Percentiles rank a stretch among this genome's conserved stretches.
Conservation (phyloP, 768 basidiomycete genomes). For the Suillus placidus region DNA sequence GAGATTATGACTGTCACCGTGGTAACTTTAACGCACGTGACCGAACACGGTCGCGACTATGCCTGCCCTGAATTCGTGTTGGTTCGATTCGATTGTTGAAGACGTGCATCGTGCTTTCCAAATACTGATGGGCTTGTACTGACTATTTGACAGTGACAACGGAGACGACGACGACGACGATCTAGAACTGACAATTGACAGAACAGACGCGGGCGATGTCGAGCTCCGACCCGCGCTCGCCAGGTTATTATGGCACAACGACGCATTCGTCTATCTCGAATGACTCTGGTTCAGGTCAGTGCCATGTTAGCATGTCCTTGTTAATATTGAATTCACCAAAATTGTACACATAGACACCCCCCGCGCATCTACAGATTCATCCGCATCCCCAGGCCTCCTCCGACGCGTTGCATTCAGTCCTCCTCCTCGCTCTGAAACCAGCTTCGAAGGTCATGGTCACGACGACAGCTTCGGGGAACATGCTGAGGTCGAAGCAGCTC, state of each 20-base stretch:
- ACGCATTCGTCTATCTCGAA: slow-evolving; percentile 55
- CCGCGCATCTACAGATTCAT: slow-evolving; percentile 47
- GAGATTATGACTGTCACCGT: not conserved
- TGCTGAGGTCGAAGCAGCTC: slow-evolving; percentile 66
- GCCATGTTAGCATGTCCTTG: not conserved
- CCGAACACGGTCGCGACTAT: slow-evolving; percentile 39
- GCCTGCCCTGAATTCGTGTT: slow-evolving; percentile 41
- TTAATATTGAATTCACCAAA: slow-evolving; percentile 9
- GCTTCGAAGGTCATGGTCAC: slow-evolving; percentile 13
- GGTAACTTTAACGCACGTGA: slow-evolving; percentile 35
- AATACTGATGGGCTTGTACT: slow-evolving; percentile 7
- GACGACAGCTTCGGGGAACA: slow-evolving; percentile 36
- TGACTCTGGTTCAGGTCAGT: slow-evolving; percentile 57
- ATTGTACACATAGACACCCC: slow-evolving; percentile 41
- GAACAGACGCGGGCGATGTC: slow-evolving; percentile 17
- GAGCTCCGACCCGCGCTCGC: slow-evolving; percentile 57
- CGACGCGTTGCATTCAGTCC: slow-evolving; percentile 19
- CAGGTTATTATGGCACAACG: slow-evolving; percentile 56
- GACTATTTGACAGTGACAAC: not conserved
- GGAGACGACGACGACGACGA: not conserved
- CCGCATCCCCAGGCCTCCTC: slow-evolving; percentile 3
- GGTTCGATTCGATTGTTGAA: slow-evolving; percentile 20
- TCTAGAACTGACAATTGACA: slow-evolving; percentile 39
- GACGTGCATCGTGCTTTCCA: slow-evolving; percentile 42
- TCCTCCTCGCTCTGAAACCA: slow-evolving; percentile 15